Evolutionary conservation across 768 basidiomycete genomes (phyloP).

Genomic region (Panaeolus papilionaceus): DNA sequence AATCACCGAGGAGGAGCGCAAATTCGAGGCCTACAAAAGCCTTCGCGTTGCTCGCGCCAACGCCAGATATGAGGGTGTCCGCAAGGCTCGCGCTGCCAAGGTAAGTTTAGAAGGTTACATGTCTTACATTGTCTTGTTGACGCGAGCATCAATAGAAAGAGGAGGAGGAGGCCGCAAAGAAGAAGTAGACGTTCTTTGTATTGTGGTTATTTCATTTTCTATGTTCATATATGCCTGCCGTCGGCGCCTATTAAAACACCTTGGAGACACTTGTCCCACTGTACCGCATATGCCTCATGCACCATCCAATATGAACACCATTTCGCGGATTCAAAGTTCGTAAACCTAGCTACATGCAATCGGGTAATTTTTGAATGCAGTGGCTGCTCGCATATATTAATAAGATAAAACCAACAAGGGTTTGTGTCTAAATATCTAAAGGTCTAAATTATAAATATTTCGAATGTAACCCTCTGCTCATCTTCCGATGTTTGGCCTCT

Average conservation of each 20-base stretch:
- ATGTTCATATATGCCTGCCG: slow-evolving; percentile 34
- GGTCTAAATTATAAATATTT: slow-evolving; percentile 13
- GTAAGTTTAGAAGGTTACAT: slow-evolving; percentile 47
- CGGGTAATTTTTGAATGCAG: too few relatives aligned
- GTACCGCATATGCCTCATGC: slow-evolving; percentile 44
- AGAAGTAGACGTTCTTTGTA: slow-evolving; percentile 64
- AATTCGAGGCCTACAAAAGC: slow-evolving; percentile 87
- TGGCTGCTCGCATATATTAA: too few relatives aligned
- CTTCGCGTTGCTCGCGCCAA: slow-evolving; percentile 86
- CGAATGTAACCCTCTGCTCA: slow-evolving; percentile 18
- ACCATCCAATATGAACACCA: slow-evolving; percentile 37
- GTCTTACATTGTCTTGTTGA: slow-evolving; percentile 14
- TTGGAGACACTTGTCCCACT: slow-evolving; percentile 33
- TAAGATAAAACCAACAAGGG: neutral
- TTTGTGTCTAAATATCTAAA: slow-evolving; percentile 1
- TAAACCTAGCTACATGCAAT: too few relatives aligned
- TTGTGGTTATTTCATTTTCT: slow-evolving; percentile 33
- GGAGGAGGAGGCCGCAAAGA: slow-evolving; percentile 92
- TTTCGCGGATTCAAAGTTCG: slow-evolving; percentile 21
- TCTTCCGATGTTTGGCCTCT: slow-evolving; percentile 21
- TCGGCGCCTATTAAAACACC: slow-evolving; percentile 44
- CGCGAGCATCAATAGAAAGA: slow-evolving; percentile 62
- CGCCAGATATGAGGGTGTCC: slow-evolving; percentile 84
- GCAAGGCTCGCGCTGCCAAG: slow-evolving; percentile 88
- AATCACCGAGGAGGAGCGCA: slow-evolving; percentile 90